Evolutionary conservation across 495 filamentous ascomycete genomes (phyloP).

Genomic region (Aspergillus sclerotiicarbonarius): DNA sequence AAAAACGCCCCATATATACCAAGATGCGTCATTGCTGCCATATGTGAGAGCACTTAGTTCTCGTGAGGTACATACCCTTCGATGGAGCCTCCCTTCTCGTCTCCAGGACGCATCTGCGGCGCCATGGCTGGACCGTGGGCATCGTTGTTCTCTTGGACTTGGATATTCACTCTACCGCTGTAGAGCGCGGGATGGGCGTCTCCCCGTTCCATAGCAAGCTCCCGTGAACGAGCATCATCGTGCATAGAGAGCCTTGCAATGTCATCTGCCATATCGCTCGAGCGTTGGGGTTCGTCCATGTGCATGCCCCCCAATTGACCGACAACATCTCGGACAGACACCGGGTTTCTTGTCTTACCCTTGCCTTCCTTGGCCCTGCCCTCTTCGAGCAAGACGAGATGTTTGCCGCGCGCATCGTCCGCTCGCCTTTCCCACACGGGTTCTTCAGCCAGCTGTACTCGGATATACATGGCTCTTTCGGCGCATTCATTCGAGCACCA

Average conservation of each 20-base stretch:
- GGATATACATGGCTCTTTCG: slow-evolving; percentile 73
- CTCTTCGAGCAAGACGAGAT: slow-evolving; percentile 57
- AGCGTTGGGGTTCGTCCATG: slow-evolving; percentile 11
- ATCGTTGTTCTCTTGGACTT: slow-evolving; percentile 39
- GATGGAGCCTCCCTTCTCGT: slow-evolving; percentile 42
- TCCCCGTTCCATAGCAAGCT: slow-evolving; percentile 50
- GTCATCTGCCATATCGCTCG: slow-evolving; percentile 24
- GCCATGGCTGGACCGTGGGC: slow-evolving; percentile 17
- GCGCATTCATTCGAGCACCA: slow-evolving; percentile 87
- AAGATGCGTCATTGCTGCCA: not conserved
- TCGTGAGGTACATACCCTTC: slow-evolving; percentile 44
- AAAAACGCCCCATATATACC: slow-evolving; percentile 1
- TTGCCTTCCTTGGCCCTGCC: slow-evolving; percentile 24
- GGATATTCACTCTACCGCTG: slow-evolving; percentile 34
- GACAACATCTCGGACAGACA: slow-evolving; percentile 25
- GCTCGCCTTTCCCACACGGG: slow-evolving; percentile 72
- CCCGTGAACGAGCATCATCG: slow-evolving; percentile 27
- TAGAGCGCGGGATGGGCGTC: slow-evolving; percentile 32
- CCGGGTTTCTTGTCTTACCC: slow-evolving; percentile 11
- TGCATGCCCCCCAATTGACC: slow-evolving; percentile 33
- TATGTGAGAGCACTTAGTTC: slow-evolving; percentile 5
- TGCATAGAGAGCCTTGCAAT: slow-evolving; percentile 22
- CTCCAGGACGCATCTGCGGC: slow-evolving; percentile 35
- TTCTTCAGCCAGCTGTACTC: slow-evolving; percentile 76
- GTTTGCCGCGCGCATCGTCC: slow-evolving; percentile 31